phyloP scores from a whole-genome alignment of 148 eudicot genomes.

The Silene uniflora region DNA sequence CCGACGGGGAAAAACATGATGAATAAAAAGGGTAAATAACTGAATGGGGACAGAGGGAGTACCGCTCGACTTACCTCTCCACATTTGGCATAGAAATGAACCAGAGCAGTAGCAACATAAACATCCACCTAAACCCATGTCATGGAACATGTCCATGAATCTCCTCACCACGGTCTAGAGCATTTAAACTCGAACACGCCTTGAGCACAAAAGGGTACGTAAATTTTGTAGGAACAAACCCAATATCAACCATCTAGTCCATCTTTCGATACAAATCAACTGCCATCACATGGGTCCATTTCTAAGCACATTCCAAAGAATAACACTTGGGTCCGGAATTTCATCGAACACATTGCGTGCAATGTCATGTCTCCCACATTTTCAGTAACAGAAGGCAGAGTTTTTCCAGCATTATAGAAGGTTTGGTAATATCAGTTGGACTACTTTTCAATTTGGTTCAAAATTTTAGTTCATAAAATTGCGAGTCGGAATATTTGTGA shows the following conservation, averaged over 20 bases:
- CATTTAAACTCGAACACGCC: slow-evolving; percentile 58
- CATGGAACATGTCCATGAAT: slow-evolving; percentile 51
- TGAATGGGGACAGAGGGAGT: not conserved
- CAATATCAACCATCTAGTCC: slow-evolving; percentile 46
- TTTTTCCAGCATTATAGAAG: too few relatives aligned
- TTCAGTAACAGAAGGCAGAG: slow-evolving; percentile 51
- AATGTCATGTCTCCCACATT: slow-evolving; percentile 37
- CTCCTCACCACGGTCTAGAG: slow-evolving; percentile 42
- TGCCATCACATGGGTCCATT: slow-evolving; percentile 65
- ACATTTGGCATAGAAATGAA: slow-evolving; percentile 69
- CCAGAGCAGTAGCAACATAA: slow-evolving; percentile 48
- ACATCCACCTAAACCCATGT: slow-evolving; percentile 45
- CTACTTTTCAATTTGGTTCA: too few relatives aligned
- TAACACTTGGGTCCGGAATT: slow-evolving; percentile 52
- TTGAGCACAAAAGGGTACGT: slow-evolving; percentile 82
- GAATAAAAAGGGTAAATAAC: too few relatives aligned
- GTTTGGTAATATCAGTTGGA: too few relatives aligned
- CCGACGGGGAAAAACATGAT: too few relatives aligned
- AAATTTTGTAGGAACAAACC: slow-evolving; percentile 53
- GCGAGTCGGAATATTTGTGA: too few relatives aligned
- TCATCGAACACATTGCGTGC: slow-evolving; percentile 59
- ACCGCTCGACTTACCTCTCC: slow-evolving; percentile 48
- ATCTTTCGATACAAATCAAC: slow-evolving; percentile 53
- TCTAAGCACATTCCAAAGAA: slow-evolving; percentile 72
- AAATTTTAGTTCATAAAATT: too few relatives aligned